Percentiles rank a stretch among this genome's conserved stretches.
phyloP scores from a whole-genome alignment of 805 yeast genomes.

The Saccharomycopsis synnaedendra region DNA sequence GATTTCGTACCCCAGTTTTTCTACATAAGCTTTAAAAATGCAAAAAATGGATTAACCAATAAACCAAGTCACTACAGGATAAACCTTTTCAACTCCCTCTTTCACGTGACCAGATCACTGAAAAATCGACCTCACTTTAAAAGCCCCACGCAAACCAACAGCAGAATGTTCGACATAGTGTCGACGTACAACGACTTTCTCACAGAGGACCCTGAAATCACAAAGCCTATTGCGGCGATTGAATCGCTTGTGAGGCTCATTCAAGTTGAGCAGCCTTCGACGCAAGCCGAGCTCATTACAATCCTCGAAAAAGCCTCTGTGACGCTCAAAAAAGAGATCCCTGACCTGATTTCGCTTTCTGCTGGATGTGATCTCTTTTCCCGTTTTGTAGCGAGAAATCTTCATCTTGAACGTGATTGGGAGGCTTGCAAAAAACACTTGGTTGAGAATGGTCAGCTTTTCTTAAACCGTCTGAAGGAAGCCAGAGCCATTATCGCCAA shows the following conservation, averaged over 20 bases:
- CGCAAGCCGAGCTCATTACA: constrained; percentile 86
- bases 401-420: constrained; percentile 85
- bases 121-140: no score
- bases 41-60: no score
- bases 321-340: constrained; percentile 63
- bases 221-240: constrained; percentile 99
- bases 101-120: no score
- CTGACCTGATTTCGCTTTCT: constrained; percentile 83
- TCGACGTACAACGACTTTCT: constrained; percentile 69
- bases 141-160: background rate
- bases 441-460: constrained; percentile 87
- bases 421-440: constrained; percentile 81
- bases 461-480: constrained; percentile 83
- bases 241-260: constrained; percentile 83
- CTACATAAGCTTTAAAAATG: no score
- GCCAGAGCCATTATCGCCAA: constrained; percentile 82
- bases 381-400: constrained; percentile 83
- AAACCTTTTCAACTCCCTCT: no score
- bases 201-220: constrained; percentile 88
- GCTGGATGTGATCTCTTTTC: constrained; percentile 98
- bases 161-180: constrained; percentile 60
- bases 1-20: no score
- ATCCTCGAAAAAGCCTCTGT: constrained; percentile 68
- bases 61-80: no score
- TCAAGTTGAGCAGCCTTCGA: constrained; percentile 74